Base-by-base conservation (phyloP, 1,284 basidiomycete species). In the Rhodotorula sp. region DNA sequence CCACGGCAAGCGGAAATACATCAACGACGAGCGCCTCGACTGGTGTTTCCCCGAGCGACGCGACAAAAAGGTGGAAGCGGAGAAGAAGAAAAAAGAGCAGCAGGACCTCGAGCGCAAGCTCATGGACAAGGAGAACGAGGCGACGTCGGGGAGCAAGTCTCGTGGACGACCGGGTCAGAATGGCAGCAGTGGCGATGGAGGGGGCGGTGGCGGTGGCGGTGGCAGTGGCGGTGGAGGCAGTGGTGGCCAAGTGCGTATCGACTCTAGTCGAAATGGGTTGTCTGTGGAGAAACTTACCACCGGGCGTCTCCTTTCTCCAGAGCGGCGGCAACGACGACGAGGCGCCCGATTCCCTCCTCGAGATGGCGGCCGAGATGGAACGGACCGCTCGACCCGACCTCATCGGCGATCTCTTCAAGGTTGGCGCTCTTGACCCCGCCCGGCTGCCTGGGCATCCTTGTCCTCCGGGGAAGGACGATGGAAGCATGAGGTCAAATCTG, bases 401-500 rank as follows among this genome's bases (percentile, higher is more conserved):
- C 15, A 54, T 76, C 58, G 62, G 64, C 48, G 62, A 68, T 34
- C 66, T 76, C 52, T 76, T 74, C 70, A 68, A 71, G 38, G 72
- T 65, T 15, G 75, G 75, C n/a, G 68, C 55, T 26, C 55, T 66
- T 50, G 75, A 76, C 48, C 75, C 72, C 0, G 55, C 75, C 0
- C 14, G 18, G n/a, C 58, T 76, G 15, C 67, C 67, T 1, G 26
- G 26, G 7, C 73, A 74, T 26, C 73, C 71, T 10, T 69, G 67
- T n/a, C 75, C 73, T 23, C 75, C 73, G 3, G 73, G 75, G 0
- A 70, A 66, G 54, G 67, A 69, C 52, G 73, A 76, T 61, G 68
- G 69, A 8, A 54, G 65, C 47, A 76, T 76, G 73, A 47, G 66
- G 57, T 54, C 67, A 10, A 63, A 75, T 28, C 45, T 76, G 60